Evolutionary conservation across 257 asterid species (phyloP).

Genomic region (Osmanthus fragrans): DNA sequence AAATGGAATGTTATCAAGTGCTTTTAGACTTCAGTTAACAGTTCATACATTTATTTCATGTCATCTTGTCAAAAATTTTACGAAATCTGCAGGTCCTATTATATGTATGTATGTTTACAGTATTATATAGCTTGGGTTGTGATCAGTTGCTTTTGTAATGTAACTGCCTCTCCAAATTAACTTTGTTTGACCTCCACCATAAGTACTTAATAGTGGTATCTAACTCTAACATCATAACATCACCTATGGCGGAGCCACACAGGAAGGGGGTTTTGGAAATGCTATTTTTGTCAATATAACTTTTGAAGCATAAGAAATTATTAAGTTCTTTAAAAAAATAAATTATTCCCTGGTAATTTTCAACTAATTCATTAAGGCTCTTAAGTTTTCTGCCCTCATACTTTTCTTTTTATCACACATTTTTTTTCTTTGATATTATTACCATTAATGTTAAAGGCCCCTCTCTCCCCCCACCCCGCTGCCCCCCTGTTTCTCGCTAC

Average conservation of each 20-base stretch:
- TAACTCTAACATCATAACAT: neutral
- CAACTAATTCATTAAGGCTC: neutral
- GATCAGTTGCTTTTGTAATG: neutral
- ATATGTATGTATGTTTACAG: neutral
- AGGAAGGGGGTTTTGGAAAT: neutral
- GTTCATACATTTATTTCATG: neutral
- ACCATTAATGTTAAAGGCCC: neutral
- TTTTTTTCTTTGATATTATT: neutral
- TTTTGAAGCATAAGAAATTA: neutral
- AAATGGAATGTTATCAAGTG: neutral
- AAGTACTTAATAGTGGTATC: constrained; percentile 1
- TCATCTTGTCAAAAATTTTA: neutral
- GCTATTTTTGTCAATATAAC: neutral
- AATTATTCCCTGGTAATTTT: neutral
- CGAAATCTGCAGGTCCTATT: neutral
- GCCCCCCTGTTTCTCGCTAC: no score
- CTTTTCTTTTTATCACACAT: neutral
- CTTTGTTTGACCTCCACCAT: neutral
- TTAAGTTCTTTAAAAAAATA: no score
- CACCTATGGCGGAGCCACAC: neutral
- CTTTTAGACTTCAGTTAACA: neutral
- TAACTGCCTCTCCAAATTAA: neutral
- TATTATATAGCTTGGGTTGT: neutral
- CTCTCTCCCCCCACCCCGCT: no score
- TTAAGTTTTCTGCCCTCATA: neutral